A percentile compares a stretch with the other conserved stretches of the same genome.
Conservation (phyloP, 257 asterid genomes). For the Nicotiana undulata region DNA sequence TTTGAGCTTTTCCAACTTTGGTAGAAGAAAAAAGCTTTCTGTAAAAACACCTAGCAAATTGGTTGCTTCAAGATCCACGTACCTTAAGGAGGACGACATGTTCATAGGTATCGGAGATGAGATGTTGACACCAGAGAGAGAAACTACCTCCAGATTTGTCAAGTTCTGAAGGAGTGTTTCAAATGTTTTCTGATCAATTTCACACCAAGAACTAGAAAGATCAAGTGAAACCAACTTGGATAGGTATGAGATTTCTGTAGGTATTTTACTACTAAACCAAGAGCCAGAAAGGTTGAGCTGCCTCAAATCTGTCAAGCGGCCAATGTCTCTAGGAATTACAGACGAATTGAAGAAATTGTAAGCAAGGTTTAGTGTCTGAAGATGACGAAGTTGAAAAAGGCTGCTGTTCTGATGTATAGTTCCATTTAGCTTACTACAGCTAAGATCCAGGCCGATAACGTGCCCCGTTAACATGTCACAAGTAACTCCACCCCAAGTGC, state of each 20-base stretch:
- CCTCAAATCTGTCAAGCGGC: background rate
- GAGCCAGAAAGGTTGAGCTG: background rate
- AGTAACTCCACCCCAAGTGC: background rate
- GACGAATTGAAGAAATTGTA: background rate
- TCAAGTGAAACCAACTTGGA: background rate
- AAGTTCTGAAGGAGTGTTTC: background rate
- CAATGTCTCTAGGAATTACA: background rate
- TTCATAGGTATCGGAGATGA: background rate
- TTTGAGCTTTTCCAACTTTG: background rate
- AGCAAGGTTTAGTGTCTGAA: background rate
- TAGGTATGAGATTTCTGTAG: background rate
- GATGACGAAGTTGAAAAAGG: background rate
- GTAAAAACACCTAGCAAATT: background rate
- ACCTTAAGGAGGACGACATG: background rate
- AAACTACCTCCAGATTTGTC: background rate
- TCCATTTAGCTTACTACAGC: fast-evolving
- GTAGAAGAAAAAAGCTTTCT: background rate
- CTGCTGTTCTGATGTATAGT: background rate
- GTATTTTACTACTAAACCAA: background rate
- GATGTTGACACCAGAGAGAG: background rate
- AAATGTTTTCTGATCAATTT: background rate
- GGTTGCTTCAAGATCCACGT: background rate
- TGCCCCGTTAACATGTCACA: background rate
- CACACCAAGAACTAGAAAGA: background rate
- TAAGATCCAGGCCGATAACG: background rate